phyloP scores from a whole-genome alignment of 1,284 basidiomycete species.

The Trametes hirsuta region DNA sequence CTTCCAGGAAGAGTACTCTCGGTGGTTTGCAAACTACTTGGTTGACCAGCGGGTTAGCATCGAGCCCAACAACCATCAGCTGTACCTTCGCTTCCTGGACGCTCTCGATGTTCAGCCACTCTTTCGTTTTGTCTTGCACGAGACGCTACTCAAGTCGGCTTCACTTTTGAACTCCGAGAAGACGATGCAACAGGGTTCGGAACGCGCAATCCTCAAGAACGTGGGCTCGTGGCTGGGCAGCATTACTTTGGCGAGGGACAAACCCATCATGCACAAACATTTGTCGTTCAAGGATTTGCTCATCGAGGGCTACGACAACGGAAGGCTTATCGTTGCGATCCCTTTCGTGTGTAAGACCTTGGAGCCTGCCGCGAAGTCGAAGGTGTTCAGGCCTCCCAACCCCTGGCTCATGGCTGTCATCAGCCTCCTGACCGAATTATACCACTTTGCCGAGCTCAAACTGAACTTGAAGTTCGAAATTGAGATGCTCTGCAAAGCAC shows the following conservation, averaged over 20 bases:
- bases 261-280: slow-evolving; percentile 92
- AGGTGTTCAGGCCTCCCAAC: slow-evolving; percentile 94
- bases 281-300: slow-evolving; percentile 96
- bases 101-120: slow-evolving; percentile 71
- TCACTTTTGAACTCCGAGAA: slow-evolving; percentile 90
- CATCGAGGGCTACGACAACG: slow-evolving; percentile 93
- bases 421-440: slow-evolving; percentile 91
- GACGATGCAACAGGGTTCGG: slow-evolving; percentile 83
- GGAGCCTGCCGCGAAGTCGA: slow-evolving; percentile 87
- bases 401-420: slow-evolving; percentile 98
- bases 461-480: slow-evolving; percentile 99
- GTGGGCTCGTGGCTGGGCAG: slow-evolving; percentile 95
- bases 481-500: slow-evolving; percentile 93
- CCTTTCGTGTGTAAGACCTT: slow-evolving; percentile 99
- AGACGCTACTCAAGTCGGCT: slow-evolving; percentile 90
- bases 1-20: slow-evolving; percentile 81
- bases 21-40: slow-evolving; percentile 98
- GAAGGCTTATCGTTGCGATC: slow-evolving; percentile 92
- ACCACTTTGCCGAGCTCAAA: slow-evolving; percentile 96
- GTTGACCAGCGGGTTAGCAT: slow-evolving; percentile 95
- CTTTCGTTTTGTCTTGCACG: slow-evolving; percentile 84
- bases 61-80: slow-evolving; percentile 96
- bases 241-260: slow-evolving; percentile 90
- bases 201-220: slow-evolving; percentile 91
- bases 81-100: slow-evolving; percentile 94